Conservation (phyloP, 2,329 filamentous ascomycete species). For the Apiospora rasikravindrae region DNA sequence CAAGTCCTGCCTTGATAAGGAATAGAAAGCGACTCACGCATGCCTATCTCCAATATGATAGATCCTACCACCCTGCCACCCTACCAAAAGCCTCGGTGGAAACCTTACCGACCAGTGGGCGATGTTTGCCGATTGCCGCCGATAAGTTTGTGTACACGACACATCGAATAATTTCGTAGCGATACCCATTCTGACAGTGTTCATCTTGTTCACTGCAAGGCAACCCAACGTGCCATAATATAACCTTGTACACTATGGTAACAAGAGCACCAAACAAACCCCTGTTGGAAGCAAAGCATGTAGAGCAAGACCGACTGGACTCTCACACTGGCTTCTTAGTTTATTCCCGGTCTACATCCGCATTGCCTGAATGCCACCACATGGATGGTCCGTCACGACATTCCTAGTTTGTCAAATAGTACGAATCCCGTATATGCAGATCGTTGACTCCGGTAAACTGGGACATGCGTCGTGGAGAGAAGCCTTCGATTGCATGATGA, state of each 20-base stretch:
- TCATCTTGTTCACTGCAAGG: neutral
- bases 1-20: conserved; percentile 12
- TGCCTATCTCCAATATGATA: neutral
- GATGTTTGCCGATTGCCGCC: neutral
- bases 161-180: neutral
- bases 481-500: neutral
- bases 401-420: neutral
- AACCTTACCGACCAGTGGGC: neutral
- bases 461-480: neutral
- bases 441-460: too few relatives aligned
- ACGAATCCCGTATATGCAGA: neutral
- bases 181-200: neutral
- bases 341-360: neutral
- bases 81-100: neutral
- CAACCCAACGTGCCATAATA: neutral
- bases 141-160: neutral
- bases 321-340: too few relatives aligned
- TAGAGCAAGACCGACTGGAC: neutral
- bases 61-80: neutral
- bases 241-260: neutral
- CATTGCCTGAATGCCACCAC: neutral
- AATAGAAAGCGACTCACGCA: conserved; percentile 6
- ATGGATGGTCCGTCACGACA: neutral
- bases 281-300: neutral
- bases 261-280: neutral